These are phyloP conservation scores for Elongisporangium undulatum DNA, from an alignment of 352 stramenopile genomes.

Conservation along the genomic window DNA sequence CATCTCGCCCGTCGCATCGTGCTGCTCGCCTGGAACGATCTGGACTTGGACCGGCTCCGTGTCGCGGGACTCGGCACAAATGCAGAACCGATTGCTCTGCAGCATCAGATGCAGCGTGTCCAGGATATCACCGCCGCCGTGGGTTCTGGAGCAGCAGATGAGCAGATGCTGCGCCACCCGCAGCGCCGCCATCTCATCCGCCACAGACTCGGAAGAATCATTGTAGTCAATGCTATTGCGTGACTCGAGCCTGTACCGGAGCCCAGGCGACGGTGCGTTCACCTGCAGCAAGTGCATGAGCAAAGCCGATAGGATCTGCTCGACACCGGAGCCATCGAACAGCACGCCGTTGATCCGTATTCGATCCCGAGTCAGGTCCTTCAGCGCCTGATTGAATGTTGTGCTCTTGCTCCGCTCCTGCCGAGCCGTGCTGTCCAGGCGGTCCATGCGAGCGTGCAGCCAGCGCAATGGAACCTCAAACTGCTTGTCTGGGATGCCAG, in stretches of 20 bases:
- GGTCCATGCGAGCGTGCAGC: conserved; percentile 50
- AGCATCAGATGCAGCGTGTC: conserved; percentile 57
- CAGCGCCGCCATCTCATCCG: conserved; percentile 43
- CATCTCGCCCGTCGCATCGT: background rate
- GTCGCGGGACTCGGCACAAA: conserved; percentile 39
- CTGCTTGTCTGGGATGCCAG: conserved; percentile 5
- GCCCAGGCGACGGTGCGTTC: background rate
- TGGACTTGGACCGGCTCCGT: conserved; percentile 40
- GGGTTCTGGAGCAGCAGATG: conserved; percentile 54
- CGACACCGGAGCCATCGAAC: conserved; percentile 25
- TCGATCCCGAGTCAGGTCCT: conserved; percentile 59
- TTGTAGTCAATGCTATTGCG: background rate
- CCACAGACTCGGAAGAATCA: background rate
- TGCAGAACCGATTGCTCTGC: conserved; percentile 34
- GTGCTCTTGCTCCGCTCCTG: conserved; percentile 36
- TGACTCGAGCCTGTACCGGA: background rate
- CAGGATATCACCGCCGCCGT: conserved; percentile 62
- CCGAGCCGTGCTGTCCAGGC: conserved; percentile 21
- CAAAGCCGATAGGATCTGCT: conserved; percentile 27
- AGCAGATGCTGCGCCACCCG: conserved; percentile 51
- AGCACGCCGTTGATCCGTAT: conserved; percentile 47
- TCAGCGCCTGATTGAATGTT: conserved; percentile 56
- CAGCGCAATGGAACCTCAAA: conserved; percentile 40
- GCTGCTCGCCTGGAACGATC: conserved; percentile 10
- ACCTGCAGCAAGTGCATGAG: conserved; percentile 6